Base-by-base conservation (phyloP, 2,329 filamentous ascomycete genomes). In the Aureobasidium sp. region DNA sequence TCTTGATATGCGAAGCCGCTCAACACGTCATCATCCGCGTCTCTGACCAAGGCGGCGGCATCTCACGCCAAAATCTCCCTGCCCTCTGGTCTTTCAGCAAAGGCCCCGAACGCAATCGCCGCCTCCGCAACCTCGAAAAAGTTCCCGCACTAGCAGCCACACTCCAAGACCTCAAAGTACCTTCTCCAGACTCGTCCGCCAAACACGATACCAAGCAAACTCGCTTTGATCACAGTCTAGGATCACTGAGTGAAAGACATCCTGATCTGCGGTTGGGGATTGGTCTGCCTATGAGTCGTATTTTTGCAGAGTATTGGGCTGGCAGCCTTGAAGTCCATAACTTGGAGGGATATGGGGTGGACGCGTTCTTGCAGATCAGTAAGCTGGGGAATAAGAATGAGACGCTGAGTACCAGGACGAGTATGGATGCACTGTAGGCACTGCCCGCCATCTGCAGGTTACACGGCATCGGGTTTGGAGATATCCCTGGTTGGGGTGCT, bases 271-370 rank as follows among this genome's bases (percentile, higher is more conserved):
- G 91, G 12, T 81, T 99, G 1, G 94, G 94, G 4, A 96, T 99
- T 82, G 94, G 94, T 1, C 76, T 99, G 57, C 94, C 94, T 0
- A 86, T 99, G 76, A 96, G 92, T 69, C 85, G 91, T 64, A 90
- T 97, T 2, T 99, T 97, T 74, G 91, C 93, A 31, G 93, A 97
- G 75, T 97, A 97, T 74, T 99, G 94, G 94, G 94, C 94, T 2
- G 94, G 94, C 27, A 94, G 85, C 68, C 78, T 99, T 9, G 89
- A 96, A 69, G 75, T 97, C 63, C 93, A 97, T 72, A 97, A 89
- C 70, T 78, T 99, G 8, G 93, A 97, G 71, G 95, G 94, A 0
- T 97, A 97, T 72, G 94, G 94, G 15, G 91, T 95, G 7, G 94
- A 99, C 77, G 92, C 90, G 0, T 99, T 99, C 71, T 76, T 99